Conservation (phyloP, 495 filamentous ascomycete genomes). For the Trichoderma virens region DNA sequence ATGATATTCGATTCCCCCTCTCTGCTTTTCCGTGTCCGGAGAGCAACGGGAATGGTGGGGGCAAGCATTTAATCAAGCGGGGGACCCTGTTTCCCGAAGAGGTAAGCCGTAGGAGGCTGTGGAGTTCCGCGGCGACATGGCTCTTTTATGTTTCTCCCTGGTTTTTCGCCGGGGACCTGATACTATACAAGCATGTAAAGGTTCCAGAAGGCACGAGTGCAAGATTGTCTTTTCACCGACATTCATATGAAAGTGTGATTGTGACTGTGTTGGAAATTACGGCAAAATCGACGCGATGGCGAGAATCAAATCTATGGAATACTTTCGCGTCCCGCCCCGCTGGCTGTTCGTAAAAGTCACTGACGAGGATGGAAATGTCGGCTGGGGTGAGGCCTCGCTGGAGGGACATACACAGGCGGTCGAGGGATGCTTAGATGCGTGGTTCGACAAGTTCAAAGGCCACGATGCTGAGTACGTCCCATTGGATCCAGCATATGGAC, state of each 20-base stretch:
- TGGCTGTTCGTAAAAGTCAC: slow-evolving; percentile 78
- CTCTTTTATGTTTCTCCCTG: slow-evolving; percentile 1
- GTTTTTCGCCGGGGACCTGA: neutral
- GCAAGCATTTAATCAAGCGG: neutral
- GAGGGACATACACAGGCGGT: slow-evolving; percentile 71
- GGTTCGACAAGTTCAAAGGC: slow-evolving; percentile 54
- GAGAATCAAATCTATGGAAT: slow-evolving; percentile 62
- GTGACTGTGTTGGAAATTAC: neutral
- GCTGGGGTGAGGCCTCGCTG: slow-evolving; percentile 75
- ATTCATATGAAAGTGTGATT: neutral
- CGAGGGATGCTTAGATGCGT: slow-evolving; percentile 65
- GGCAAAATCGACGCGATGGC: slow-evolving; percentile 37
- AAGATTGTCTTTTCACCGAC: neutral
- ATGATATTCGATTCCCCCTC: neutral
- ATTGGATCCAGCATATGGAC: neutral
- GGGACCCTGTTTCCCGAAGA: neutral
- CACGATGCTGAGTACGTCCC: slow-evolving; percentile 62
- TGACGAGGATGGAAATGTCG: slow-evolving; percentile 52
- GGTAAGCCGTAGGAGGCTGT: neutral
- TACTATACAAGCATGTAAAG: neutral
- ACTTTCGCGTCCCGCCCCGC: slow-evolving; percentile 64
- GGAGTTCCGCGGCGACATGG: slow-evolving; percentile 2
- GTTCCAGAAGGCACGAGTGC: neutral
- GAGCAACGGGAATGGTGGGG: neutral
- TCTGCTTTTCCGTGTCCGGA: slow-evolving; percentile 2